Evolutionary conservation across 1,284 basidiomycete species (phyloP), one percentile per base, ranked within the genome.

Genomic region (Pseudozyma hubeiensis): DNA sequence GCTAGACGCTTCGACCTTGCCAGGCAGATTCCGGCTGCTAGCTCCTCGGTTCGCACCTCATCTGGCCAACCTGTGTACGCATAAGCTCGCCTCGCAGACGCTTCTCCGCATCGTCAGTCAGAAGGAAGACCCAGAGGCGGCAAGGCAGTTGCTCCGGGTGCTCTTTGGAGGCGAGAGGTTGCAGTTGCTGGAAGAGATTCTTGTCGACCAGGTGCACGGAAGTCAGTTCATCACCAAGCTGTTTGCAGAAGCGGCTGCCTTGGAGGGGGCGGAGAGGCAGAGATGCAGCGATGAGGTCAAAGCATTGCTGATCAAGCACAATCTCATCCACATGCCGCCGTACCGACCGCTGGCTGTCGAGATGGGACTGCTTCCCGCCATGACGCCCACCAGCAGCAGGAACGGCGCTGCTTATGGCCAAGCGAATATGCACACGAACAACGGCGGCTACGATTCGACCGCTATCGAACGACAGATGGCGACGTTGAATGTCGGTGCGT

Each of bases 1-100:
- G 33, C 89, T 99, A 64, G 97, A 99, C 81, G 92, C 93, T 0
- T 96, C 94, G 44, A 90, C 90, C 70, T 91, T 99, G 86, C 91
- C 93, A 1, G 96, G 94, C 4, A 89, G 97, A 44, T 98, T 96
- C 86, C 90, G 91, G 55, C 87, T 99, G 51, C 88, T 99, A 44
- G 94, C 96, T 1, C 94, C 94, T 50, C 92, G 96, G 44, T 96
- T 99, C 84, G 93, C 93, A 0, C 94, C 97, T 41, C 95, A 99
- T 84, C 88, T 99, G 39, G 93, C 93, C 2, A 94, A 97, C 84
- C 88, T 99, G 61, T 97, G 95, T 87, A 97, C 95, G 1, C 97
- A 99, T 88, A 99, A 99, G 87, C 86, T 99, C 66, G 96, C 97
- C 0, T 96, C 93, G 1, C 88, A 94, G 74, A 97, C 95, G 0